These are phyloP conservation scores for Phaeosphaeriaceae sp. DNA, from an alignment of 2,329 filamentous ascomycete genomes.

Conservation along the genomic window DNA sequence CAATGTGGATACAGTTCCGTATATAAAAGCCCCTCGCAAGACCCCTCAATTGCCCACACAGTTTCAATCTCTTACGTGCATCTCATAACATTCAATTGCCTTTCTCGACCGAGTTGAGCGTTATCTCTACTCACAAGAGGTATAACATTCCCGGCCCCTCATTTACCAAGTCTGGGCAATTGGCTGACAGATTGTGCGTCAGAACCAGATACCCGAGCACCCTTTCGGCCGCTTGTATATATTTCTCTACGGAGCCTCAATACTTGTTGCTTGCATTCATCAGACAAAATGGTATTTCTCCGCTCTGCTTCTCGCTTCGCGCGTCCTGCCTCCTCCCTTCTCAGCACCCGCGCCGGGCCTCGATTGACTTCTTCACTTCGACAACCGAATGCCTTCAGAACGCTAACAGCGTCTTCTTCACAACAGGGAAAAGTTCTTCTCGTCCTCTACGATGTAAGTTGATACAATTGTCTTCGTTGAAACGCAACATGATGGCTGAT, in stretches of 20 bases:
- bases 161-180: conserved; percentile 12
- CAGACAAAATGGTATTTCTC: conserved; percentile 65
- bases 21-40: conserved; percentile 40
- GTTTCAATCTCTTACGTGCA: conserved; percentile 24
- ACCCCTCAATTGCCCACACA: conserved; percentile 27
- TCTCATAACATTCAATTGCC: conserved; percentile 14
- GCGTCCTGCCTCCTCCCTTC: conserved; percentile 60
- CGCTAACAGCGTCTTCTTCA: conserved; percentile 68
- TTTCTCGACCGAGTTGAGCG: conserved; percentile 18
- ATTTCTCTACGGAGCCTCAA: conserved; percentile 25
- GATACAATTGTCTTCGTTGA: conserved; percentile 13
- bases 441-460: conserved; percentile 86
- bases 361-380: conserved; percentile 53
- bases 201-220: conserved; percentile 33
- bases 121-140: conserved; percentile 33
- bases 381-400: conserved; percentile 60
- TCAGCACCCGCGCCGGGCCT: conserved; percentile 54
- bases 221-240: conserved; percentile 29
- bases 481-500: conserved; percentile 24
- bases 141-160: conserved; percentile 32
- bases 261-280: conserved; percentile 22
- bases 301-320: conserved; percentile 65
- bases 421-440: conserved; percentile 94
- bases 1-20: conserved; percentile 22
- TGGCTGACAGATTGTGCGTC: conserved; percentile 35